Percentiles rank a stretch among this genome's conserved stretches.
These are phyloP conservation scores for Fusarium chaquense DNA, from an alignment of 2,329 filamentous ascomycete species.

Conservation along the genomic window DNA sequence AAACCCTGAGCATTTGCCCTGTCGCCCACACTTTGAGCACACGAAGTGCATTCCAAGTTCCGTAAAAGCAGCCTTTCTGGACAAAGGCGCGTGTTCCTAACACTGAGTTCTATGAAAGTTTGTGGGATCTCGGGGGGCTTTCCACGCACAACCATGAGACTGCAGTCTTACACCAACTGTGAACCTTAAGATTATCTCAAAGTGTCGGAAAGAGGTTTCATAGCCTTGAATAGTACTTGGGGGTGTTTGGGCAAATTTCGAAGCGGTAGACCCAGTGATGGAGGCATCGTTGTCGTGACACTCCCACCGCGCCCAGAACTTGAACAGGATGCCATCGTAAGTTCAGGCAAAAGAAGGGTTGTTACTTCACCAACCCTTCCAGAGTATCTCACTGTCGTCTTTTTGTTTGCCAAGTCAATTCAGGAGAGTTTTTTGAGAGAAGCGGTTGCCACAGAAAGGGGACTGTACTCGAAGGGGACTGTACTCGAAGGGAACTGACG, in stretches of 20 bases:
- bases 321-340: not conserved
- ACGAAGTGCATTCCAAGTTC: not conserved
- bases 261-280: no score
- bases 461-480: not conserved
- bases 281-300: no score
- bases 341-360: not conserved
- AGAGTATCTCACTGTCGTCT: not conserved
- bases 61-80: not conserved
- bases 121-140: not conserved
- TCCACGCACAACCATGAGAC: not conserved
- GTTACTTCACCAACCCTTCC: not conserved
- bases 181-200: not conserved
- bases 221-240: not conserved
- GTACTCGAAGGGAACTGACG: not conserved
- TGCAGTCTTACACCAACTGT: not conserved
- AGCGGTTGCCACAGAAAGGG: not conserved
- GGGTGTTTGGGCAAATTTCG: not conserved
- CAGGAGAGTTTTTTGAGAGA: no score
- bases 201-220: accelerated
- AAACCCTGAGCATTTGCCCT: not conserved
- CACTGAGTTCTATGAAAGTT: not conserved
- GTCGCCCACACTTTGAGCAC: not conserved
- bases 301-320: not conserved
- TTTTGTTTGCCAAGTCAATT: not conserved
- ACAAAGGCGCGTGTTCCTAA: not conserved